Evolutionary conservation across 768 basidiomycete species (phyloP), one percentile per base, ranked within the genome.

Genomic region (Coprinopsis marcescibilis): DNA sequence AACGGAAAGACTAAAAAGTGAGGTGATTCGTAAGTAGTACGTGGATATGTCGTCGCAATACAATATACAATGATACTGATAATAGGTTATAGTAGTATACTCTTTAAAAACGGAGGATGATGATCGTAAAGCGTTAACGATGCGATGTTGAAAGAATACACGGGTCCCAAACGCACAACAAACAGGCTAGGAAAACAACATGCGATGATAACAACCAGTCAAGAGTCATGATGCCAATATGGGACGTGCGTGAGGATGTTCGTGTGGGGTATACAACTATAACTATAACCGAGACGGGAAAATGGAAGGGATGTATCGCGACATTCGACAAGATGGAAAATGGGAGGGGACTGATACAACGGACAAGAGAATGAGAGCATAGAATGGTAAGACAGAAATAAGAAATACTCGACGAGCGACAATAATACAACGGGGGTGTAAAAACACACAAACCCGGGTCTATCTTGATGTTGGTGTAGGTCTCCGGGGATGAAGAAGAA

Each of bases 21-120:
- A n/a, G 19, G 5, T 43, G 41, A 27, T 24, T 20, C 30, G n/a
- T 43, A 27, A 43, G 27, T 27, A 8, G 41, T 29, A 43, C n/a
- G 27, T 26, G 17, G 41, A 17, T 4, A 24, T 11, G 41, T 43
- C n/a, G n/a, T n/a, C 41, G 41, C 41, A 27, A 43, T 43, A 43
- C 41, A 43, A 4, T 29, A 43, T 8, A 17, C 17, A 19, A 7
- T 7, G n/a, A 43, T 29, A n/a, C n/a, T 27, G 26, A 40, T 40
- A 40, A 40, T 40, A 40, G 39, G 11, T 4, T 40, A 43, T 43
- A 43, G 26, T 43, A 43, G 41, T 43, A 43, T 43, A 43, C 41
- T 43, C 41, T 43, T 27, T 17, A 19, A 29, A 17, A 19, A 19
- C n/a, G 23, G 17, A 21, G 11, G 39, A 21, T 23, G 39, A 25